These are phyloP conservation scores for Drechslerella coelobrocha DNA, from an alignment of 2,329 filamentous ascomycete species.

Conservation along the genomic window DNA sequence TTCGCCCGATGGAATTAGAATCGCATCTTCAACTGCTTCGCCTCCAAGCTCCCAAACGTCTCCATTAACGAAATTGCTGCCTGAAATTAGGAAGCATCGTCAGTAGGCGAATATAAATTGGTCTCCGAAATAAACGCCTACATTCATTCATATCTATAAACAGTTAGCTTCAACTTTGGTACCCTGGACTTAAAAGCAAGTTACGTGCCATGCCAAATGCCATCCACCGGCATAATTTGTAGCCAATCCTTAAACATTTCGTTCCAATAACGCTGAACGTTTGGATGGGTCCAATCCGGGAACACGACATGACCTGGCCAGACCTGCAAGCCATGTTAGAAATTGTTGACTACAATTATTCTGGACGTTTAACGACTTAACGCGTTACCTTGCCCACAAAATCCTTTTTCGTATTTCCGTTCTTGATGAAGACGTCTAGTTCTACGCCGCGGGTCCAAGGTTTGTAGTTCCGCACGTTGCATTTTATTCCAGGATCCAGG, in stretches of 20 bases:
- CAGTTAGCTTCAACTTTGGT: background rate
- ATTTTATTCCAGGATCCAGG: conserved; percentile 42
- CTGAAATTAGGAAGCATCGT: conserved; percentile 51
- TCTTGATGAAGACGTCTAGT: conserved; percentile 44
- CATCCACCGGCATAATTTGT: conserved; percentile 63
- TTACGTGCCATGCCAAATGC: conserved; percentile 68
- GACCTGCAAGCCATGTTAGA: conserved; percentile 61
- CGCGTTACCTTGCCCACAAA: conserved; percentile 41
- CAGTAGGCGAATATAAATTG: background rate
- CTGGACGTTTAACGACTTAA: background rate
- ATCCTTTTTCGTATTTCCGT: conserved; percentile 20
- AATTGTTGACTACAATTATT: background rate
- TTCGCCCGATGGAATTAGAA: conserved; percentile 78
- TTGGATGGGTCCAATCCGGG: conserved; percentile 77
- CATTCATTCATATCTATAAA: conserved; percentile 47
- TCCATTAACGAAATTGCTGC: conserved; percentile 63
- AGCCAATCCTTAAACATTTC: conserved; percentile 73
- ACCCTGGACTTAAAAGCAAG: conserved; percentile 56
- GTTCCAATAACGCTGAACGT: conserved; percentile 73
- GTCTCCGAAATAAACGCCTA: background rate
- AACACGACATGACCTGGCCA: conserved; percentile 78
- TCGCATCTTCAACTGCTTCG: conserved; percentile 70
- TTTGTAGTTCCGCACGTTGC: conserved; percentile 13
- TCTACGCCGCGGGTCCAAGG: conserved; percentile 37
- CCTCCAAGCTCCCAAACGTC: conserved; percentile 61